Conservation (phyloP, 2,329 filamentous ascomycete genomes). For the Aureobasidium uvarum region DNA sequence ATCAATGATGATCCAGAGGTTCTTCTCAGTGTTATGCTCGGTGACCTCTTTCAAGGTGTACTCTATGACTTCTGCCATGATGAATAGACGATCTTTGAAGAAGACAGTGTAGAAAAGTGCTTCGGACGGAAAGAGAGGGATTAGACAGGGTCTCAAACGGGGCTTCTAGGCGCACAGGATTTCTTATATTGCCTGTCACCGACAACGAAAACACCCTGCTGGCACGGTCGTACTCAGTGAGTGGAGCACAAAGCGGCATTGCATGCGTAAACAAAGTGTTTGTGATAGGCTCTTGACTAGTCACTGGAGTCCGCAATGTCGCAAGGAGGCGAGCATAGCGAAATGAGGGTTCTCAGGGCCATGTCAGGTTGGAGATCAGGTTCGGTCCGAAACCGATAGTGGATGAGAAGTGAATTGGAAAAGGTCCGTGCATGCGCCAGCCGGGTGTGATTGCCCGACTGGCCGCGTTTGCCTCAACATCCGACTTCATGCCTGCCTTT, state of each 20-base stretch:
- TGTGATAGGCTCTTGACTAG: conserved; percentile 11
- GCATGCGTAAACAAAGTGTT: not conserved
- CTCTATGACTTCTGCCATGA: conserved; percentile 13
- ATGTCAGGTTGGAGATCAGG: not conserved
- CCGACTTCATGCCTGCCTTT: not conserved
- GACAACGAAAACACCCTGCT: not conserved
- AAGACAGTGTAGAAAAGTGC: not conserved
- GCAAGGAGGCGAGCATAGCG: conserved; percentile 2
- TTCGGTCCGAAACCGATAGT: conserved; percentile 18
- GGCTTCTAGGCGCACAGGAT: not conserved
- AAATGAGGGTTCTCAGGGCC: conserved; percentile 9
- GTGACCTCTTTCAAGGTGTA: conserved; percentile 86
- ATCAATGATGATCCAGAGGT: conserved; percentile 98
- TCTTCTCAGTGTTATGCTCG: conserved; percentile 95
- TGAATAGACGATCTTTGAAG: not conserved
- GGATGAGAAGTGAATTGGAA: not conserved
- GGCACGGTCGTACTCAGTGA: conserved; percentile 4
- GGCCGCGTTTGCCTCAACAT: not conserved
- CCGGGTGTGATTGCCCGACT: not conserved
- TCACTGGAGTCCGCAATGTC: not conserved
- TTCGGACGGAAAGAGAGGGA: not conserved
- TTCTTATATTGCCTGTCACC: conserved; percentile 12
- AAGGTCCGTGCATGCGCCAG: not conserved
- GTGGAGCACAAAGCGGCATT: not conserved
- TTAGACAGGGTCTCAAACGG: not conserved